A percentile compares a stretch with the other conserved stretches of the same genome.
phyloP scores from a whole-genome alignment of 2,329 filamentous ascomycete genomes.

The Xylariaceae sp. region DNA sequence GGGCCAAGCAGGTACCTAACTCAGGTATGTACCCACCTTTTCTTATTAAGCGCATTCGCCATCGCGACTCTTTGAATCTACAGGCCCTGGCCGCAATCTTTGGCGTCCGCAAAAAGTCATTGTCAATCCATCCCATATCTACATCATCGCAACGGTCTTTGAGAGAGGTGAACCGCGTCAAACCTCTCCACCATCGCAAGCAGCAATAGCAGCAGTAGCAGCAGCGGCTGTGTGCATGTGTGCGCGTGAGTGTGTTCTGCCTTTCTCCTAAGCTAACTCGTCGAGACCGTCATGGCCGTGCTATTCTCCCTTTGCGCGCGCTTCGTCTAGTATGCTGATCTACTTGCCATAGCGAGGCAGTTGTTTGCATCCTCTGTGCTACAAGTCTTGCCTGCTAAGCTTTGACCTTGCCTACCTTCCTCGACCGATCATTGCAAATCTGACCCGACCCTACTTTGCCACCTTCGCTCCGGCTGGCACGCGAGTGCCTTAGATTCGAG shows the following conservation, averaged over 20 bases:
- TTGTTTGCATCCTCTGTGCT: neutral
- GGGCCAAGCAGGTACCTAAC: neutral
- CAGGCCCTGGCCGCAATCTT: slow-evolving; percentile 2
- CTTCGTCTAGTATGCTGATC: slow-evolving; percentile 14
- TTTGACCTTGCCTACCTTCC: neutral
- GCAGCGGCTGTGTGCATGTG: slow-evolving; percentile 10
- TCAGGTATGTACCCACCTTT: neutral
- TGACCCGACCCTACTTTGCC: neutral
- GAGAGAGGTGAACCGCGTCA: neutral
- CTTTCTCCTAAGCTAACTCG: no score
- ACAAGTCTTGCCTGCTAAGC: no score
- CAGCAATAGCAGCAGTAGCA: slow-evolving; percentile 4
- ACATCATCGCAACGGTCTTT: slow-evolving; percentile 11
- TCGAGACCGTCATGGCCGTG: no score
- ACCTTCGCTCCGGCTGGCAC: neutral
- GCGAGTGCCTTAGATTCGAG: no score
- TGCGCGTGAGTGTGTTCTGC: slow-evolving; percentile 13
- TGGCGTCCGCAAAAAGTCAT: slow-evolving; percentile 12
- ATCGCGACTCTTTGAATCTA: slow-evolving; percentile 25
- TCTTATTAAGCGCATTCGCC: neutral
- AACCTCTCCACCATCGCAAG: neutral
- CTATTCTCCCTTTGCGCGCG: no score
- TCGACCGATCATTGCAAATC: neutral
- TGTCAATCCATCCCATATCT: slow-evolving; percentile 1
- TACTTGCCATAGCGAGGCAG: slow-evolving; percentile 3